Evolutionary conservation across 352 stramenopile species (phyloP), one percentile per base, ranked within the genome.

Genomic region (Globisporangium spinosum): DNA sequence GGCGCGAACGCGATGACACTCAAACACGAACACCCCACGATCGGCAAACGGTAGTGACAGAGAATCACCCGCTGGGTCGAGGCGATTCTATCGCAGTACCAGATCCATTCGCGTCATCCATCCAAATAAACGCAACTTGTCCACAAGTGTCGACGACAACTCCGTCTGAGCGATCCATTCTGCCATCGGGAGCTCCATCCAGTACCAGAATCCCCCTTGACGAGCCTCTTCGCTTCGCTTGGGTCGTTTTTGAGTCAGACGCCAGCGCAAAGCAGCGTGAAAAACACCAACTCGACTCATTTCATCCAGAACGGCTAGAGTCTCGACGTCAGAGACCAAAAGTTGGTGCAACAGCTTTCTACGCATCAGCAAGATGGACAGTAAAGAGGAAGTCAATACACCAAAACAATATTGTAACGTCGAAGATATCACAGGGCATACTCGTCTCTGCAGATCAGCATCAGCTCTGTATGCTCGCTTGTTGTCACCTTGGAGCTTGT

Each of bases 1-100:
- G 1, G 17, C 32, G 20, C 70, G 70, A 12, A 57, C 51, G 47
- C 61, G 59, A 67, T 86, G 77, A 10, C 69, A 75, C 58, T 82
- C 78, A 34, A 73, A 86, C 20, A 86, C 71, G n/a, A 86, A 74
- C 20, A 71, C 61, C 1, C 77, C 75, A 20, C 78, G 74, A 43
- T 75, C 69, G 12, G 78, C 70, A 61, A 83, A 78, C 9, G 70
- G 70, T 3, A 86, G 56, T 15, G 69, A 62, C 2, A 70, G 27
- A 1, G 57, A 38, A 2, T 76, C 69, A 29, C 70, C 60, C 3
- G 70, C 49, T 22, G 75, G 69, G 22, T 75, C 69, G 7, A 75
- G 64, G 1, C 72, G 60, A 5, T 43, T 5, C 10, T 45, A 53
- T n/a, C 35, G 49, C 15, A 77, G 62, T 29, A 29, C 67, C n/a